Evolutionary conservation across 1,139 yeast species (phyloP), one percentile per base, ranked within the genome.

Genomic region (Pichia cactophila): DNA sequence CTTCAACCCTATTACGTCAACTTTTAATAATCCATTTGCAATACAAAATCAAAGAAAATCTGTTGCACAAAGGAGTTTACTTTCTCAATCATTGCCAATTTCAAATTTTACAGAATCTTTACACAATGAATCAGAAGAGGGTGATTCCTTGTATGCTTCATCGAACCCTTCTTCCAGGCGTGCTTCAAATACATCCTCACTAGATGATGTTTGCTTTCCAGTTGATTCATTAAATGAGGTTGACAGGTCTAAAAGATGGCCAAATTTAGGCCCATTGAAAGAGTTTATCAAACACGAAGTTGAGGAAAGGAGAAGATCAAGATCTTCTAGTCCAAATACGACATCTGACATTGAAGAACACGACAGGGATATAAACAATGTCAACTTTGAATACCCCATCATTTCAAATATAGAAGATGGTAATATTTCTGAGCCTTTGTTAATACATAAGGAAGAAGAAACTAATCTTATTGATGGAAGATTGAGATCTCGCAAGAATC

Each of bases 151-250:
- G 10, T 54, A 42, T 39, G 63, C 58, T 3, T 59, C 65, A 2
- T 83, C 90, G 10, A 83, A 84, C 57, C 94, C 94, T 2, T 75
- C 84, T 1, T 78, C 86, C 16, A 79, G 89, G 51, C 75, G 90
- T 54, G 74, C 85, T 16, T 79, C 89, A 31, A 82, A 80, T 51
- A 71, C 73, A 11, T 81, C 92, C 7, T 85, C 96, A 0, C 69
- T 90, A 51, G 90, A 85, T 62, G 97, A 92, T 66, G 98, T 92
- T 36, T 87, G 95, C 62, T 78, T 86, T 63, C 94, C 94, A 1
- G 64, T 84, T 33, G 85, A 78, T 45, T 71, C 73, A 2, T 62
- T 72, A 7, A 75, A 72, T 45, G 79, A 72, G 33, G 67, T 64
- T 5, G 69, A 69, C 7, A 61, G 63, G 38, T 60, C 61, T 26